phyloP scores from a whole-genome alignment of 2,329 filamentous ascomycete genomes.

The Camillea tinctor region DNA sequence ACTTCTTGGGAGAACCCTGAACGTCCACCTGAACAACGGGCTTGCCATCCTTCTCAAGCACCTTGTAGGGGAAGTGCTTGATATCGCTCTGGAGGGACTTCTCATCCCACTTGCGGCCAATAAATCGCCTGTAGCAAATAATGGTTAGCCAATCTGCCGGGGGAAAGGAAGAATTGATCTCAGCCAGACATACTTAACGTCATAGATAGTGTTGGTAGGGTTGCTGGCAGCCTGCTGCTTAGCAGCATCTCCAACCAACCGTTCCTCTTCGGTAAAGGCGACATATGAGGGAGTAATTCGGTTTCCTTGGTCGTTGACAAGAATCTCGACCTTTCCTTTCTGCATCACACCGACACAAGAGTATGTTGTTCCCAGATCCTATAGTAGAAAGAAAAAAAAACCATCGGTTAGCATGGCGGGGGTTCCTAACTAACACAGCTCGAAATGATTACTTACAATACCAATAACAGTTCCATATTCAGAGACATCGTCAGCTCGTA shows the following conservation, averaged over 20 bases:
- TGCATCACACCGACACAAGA: conserved; percentile 95
- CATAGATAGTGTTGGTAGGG: conserved; percentile 73
- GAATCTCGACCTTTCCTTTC: conserved; percentile 91
- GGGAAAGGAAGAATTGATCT: background rate
- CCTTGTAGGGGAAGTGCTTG: conserved; percentile 98
- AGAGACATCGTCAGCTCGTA: conserved; percentile 69
- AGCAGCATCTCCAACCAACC: conserved; percentile 93
- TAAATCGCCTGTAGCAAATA: conserved; percentile 62
- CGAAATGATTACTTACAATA: conserved; percentile 60
- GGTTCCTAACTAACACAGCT: background rate
- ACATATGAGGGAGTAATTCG: conserved; percentile 95
- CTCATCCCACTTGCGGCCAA: conserved; percentile 79
- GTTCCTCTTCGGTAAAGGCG: conserved; percentile 94
- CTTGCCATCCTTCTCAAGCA: conserved; percentile 86
- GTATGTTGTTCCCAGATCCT: conserved; percentile 85
- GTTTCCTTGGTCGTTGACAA: conserved; percentile 96
- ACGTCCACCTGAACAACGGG: conserved; percentile 78
- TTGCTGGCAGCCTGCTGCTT: conserved; percentile 92
- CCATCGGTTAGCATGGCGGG: conserved; percentile 1
- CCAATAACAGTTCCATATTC: conserved; percentile 88
- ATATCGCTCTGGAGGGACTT: conserved; percentile 88
- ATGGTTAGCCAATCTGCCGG: conserved; percentile 30
- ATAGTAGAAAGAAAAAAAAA: conserved; percentile 6
- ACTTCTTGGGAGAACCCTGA: conserved; percentile 62
- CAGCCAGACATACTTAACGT: conserved; percentile 72